phyloP scores from a whole-genome alignment of 2,329 filamentous ascomycete species.

The Fusarium domesticum region DNA sequence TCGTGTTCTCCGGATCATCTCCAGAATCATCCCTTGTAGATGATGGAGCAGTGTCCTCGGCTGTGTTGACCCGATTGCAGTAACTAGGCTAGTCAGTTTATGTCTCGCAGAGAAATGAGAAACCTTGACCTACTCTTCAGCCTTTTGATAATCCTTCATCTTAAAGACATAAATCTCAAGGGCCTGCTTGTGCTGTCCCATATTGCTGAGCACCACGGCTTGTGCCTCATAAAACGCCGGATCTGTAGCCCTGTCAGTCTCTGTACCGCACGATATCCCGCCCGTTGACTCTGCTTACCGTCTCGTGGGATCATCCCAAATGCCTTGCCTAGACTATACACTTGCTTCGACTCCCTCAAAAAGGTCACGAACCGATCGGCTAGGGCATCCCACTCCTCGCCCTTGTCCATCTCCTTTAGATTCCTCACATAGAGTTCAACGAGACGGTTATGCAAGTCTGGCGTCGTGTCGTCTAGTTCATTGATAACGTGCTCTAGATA shows the following conservation, averaged over 20 bases:
- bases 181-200: constrained; percentile 93
- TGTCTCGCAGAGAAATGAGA: not conserved
- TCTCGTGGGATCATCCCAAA: constrained; percentile 76
- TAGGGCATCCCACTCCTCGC: constrained; percentile 53
- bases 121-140: constrained; percentile 71
- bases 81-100: constrained; percentile 54
- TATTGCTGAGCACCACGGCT: constrained; percentile 87
- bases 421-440: constrained; percentile 68
- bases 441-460: constrained; percentile 82
- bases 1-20: constrained; percentile 46
- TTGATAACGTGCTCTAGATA: constrained; percentile 91
- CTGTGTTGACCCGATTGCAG: constrained; percentile 80
- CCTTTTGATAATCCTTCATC: constrained; percentile 79
- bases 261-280: not conserved
- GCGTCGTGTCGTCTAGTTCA: constrained; percentile 79
- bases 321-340: constrained; percentile 75
- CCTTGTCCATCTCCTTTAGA: constrained; percentile 41
- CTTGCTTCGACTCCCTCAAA: constrained; percentile 67
- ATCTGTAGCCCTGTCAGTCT: constrained; percentile 51
- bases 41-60: constrained; percentile 45
- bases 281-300: constrained; percentile 50
- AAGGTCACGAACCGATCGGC: constrained; percentile 70
- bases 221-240: constrained; percentile 83
- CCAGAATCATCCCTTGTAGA: constrained; percentile 35
- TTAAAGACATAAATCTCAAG: constrained; percentile 98